Base-by-base conservation (phyloP, 345 rosid genomes). In the Dipteronia sinensis region DNA sequence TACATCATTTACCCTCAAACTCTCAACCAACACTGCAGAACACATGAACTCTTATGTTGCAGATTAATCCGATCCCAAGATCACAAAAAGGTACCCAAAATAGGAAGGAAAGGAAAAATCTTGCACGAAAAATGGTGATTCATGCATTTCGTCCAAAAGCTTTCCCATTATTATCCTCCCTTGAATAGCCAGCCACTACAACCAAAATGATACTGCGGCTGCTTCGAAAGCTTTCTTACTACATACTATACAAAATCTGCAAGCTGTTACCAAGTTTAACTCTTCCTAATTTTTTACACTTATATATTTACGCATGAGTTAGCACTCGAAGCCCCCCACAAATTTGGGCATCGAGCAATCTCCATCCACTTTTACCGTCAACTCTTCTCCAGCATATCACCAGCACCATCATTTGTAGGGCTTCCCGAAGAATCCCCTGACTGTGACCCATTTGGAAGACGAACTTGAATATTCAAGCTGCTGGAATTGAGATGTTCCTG, bases 271-370 rank as follows among this genome's bases (percentile, higher is more conserved):
- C 79, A 73, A 62, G 62, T 72, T 81, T 9, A 49, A 27, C 85
- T 76, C 81, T 79, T 78, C 87, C 83, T 81, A 83, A 72, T 47
- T 84, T 82, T 82, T 42, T 84, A 88, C 85, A 84, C 66, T 79
- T 73, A 75, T 20, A 68, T 83, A 84, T 84, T 62, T 83, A 78
- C 76, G 72, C 75, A 58, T 51, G 67, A 82, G 88, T 81, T 81
- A 82, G 83, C 77, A 71, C 77, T 80, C 58, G 25, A 51, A 64
- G 66, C 82, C 78, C 78, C 80, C 78, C 59, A 17, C 23, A 22
- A 72, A 64, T 56, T 65, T 44, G 64, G 77, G 78, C 79, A 23
- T 20, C 2, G 65, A 65, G 76, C 51, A 67, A 73, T 74, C 76
- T 61, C 76, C 76, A 65, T 76, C 65, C 70, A 31, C 46, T 31